A percentile compares a stretch with the other conserved stretches of the same genome.
Evolutionary conservation across 768 basidiomycete species (phyloP).

Genomic region (Mrakia frigida): DNA sequence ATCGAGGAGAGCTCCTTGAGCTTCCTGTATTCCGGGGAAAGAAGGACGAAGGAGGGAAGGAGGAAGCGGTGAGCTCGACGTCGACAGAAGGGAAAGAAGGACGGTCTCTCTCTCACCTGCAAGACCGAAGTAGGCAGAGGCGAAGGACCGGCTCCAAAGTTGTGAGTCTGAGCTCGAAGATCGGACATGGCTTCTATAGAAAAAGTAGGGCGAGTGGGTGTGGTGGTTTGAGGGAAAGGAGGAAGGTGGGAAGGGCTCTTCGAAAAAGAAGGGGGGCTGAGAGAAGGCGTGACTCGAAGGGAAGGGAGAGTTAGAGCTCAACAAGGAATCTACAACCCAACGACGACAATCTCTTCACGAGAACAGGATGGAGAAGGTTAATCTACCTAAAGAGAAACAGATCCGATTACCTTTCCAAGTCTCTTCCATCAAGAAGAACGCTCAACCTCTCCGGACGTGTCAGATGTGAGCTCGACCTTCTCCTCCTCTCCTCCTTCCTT

Average conservation of each 20-base stretch:
- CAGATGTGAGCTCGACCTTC: constrained; percentile 19
- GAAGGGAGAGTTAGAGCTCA: not conserved
- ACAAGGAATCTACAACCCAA: not conserved
- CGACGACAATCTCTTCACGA: not conserved
- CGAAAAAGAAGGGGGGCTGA: too few relatives aligned
- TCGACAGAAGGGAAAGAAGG: not conserved
- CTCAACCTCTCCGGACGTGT: not conserved
- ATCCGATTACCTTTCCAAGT: constrained; percentile 26
- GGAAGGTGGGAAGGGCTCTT: not conserved
- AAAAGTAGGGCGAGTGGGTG: not conserved
- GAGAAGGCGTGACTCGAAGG: not conserved
- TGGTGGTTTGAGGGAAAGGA: not conserved
- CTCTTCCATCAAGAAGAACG: not conserved
- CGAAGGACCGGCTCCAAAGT: constrained; percentile 94
- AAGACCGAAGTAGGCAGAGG: constrained; percentile 83
- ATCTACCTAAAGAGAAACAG: constrained; percentile 25
- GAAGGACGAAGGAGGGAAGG: not conserved
- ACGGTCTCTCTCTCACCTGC: constrained; percentile 31
- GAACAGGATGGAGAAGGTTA: not conserved
- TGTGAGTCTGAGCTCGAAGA: constrained; percentile 58
- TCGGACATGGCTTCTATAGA: constrained; percentile 29
- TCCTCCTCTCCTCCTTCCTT: not conserved
- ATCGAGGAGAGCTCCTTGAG: constrained; percentile 73
- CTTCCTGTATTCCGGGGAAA: constrained; percentile 50
- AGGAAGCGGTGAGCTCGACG: not conserved